Evolutionary conservation across 2,329 filamentous ascomycete species (phyloP).

Genomic region (Ophiostoma pallidulum): DNA sequence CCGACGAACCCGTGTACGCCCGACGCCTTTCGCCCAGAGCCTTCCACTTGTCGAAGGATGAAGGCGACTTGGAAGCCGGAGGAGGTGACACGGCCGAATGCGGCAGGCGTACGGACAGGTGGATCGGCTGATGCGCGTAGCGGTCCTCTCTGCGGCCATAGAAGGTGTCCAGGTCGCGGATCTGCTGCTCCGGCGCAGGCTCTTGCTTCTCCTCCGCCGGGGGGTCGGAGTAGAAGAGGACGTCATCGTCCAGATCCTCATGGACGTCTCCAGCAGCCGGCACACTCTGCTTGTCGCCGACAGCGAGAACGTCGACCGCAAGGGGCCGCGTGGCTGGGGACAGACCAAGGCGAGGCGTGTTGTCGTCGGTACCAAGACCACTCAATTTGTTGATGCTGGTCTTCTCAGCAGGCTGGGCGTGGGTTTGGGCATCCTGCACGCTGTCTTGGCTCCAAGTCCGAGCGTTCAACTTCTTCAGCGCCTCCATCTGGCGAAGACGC

Average conservation of each 20-base stretch:
- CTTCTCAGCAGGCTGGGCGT: slow-evolving; percentile 1
- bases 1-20: slow-evolving; percentile 46
- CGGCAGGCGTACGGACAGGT: slow-evolving; percentile 53
- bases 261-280: slow-evolving; percentile 44
- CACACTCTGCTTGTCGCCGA: slow-evolving; percentile 28
- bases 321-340: slow-evolving; percentile 32
- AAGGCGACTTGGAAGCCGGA: slow-evolving; percentile 38
- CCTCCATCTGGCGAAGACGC: slow-evolving; percentile 47
- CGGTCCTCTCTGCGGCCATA: slow-evolving; percentile 22
- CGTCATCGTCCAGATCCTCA: slow-evolving; percentile 58
- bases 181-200: slow-evolving; percentile 23
- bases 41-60: slow-evolving; percentile 72
- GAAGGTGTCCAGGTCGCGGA: slow-evolving; percentile 17
- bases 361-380: slow-evolving; percentile 28
- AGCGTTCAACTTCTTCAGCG: slow-evolving; percentile 58
- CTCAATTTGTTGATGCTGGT: slow-evolving; percentile 21
- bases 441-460: slow-evolving; percentile 74
- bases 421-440: slow-evolving; percentile 25
- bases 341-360: slow-evolving; percentile 33
- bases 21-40: slow-evolving; percentile 77
- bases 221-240: slow-evolving; percentile 65
- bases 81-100: slow-evolving; percentile 20
- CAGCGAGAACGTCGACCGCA: slow-evolving; percentile 30
- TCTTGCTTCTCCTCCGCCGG: slow-evolving; percentile 27
- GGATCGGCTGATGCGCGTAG: slow-evolving; percentile 22